Conservation (phyloP, 1,284 basidiomycete species). For the Pascua guehoae region DNA sequence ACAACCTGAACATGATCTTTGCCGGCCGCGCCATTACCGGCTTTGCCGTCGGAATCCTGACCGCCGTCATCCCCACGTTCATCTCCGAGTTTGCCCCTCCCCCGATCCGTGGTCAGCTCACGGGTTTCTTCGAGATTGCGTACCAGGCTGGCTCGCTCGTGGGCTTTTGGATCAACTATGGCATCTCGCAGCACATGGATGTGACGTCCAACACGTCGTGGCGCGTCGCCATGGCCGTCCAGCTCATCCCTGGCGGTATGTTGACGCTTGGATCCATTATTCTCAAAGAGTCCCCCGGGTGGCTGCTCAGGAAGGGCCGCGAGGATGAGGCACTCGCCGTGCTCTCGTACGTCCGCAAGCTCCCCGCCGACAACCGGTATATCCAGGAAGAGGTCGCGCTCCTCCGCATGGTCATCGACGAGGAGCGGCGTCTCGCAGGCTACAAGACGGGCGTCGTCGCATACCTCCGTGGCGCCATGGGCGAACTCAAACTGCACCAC, state of each 20-base stretch:
- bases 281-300: conserved; percentile 55
- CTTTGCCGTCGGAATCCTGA: conserved; percentile 39
- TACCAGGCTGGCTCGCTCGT: conserved; percentile 43
- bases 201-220: conserved; percentile 40
- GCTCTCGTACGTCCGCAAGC: conserved; percentile 50
- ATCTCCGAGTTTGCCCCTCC: conserved; percentile 46
- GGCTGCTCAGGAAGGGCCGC: conserved; percentile 53
- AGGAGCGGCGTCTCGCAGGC: conserved; percentile 24
- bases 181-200: conserved; percentile 49
- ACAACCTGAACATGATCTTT: conserved; percentile 36
- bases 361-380: conserved; percentile 45
- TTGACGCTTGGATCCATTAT: conserved; percentile 52
- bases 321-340: conserved; percentile 49
- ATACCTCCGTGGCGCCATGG: conserved; percentile 2
- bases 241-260: conserved; percentile 55
- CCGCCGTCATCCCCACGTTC: conserved; percentile 38
- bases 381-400: conserved; percentile 47
- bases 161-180: conserved; percentile 55
- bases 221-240: conserved; percentile 56
- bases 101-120: conserved; percentile 48
- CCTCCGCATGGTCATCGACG: conserved; percentile 28
- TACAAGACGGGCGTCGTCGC: background rate
- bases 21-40: conserved; percentile 40
- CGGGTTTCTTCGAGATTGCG: conserved; percentile 55
- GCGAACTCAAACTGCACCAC: background rate